phyloP scores from a whole-genome alignment of 1,139 yeast genomes.

The Saccharomycopsis phalli region DNA sequence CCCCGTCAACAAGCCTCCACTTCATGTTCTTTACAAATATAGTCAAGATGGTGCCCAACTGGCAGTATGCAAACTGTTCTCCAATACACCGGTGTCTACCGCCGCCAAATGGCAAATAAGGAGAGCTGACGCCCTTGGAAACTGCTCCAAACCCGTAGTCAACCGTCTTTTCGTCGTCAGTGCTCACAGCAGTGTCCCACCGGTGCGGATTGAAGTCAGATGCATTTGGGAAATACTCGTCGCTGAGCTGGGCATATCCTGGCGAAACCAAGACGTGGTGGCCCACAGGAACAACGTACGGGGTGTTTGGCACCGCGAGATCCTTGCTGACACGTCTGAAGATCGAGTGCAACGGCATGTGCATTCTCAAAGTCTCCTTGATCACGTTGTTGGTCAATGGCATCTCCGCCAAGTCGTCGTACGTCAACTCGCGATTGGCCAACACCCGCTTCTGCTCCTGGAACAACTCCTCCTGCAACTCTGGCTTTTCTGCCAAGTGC shows the following conservation, averaged over 20 bases:
- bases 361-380: conserved; percentile 90
- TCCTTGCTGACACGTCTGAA: conserved; percentile 83
- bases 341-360: conserved; percentile 92
- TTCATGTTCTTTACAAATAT: conserved; percentile 67
- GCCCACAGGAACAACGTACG: conserved; percentile 78
- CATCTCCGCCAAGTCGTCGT: conserved; percentile 77
- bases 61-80: conserved; percentile 95
- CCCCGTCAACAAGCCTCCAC: conserved; percentile 60
- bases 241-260: conserved; percentile 77
- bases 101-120: conserved; percentile 97
- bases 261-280: conserved; percentile 90
- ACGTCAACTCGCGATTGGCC: conserved; percentile 49
- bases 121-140: conserved; percentile 90
- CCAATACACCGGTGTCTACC: conserved; percentile 99
- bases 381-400: conserved; percentile 73
- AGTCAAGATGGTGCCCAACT: conserved; percentile 77
- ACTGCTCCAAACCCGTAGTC: conserved; percentile 96
- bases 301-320: conserved; percentile 71
- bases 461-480: conserved; percentile 71
- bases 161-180: conserved; percentile 44
- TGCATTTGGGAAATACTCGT: conserved; percentile 71
- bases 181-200: conserved; percentile 51
- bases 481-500: conserved; percentile 81
- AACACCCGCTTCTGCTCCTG: conserved; percentile 62
- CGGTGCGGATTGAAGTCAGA: conserved; percentile 70